A percentile compares a stretch with the other conserved stretches of the same genome.
Conservation (phyloP, 805 yeast species). For the Saccharomycopsis capsularis region DNA sequence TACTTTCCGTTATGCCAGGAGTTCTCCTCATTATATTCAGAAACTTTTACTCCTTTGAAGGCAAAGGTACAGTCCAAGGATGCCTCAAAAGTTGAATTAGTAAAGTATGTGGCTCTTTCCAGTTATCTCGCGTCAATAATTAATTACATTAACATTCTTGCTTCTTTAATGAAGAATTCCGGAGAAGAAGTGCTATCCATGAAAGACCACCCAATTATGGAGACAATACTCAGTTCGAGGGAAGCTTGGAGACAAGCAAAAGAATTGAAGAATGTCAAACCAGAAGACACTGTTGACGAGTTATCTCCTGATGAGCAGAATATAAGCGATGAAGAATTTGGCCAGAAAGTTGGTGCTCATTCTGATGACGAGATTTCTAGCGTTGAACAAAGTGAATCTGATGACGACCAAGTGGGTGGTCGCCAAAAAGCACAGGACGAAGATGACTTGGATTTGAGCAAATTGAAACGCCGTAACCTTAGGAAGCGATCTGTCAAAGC, state of each 20-base stretch:
- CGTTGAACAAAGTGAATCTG: slow-evolving; percentile 17
- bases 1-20: slow-evolving; percentile 72
- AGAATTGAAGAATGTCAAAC: slow-evolving; percentile 36
- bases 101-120: slow-evolving; percentile 64
- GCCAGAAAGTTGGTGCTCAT: no score
- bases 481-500: slow-evolving; percentile 31
- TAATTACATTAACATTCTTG: slow-evolving; percentile 70
- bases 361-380: slow-evolving; percentile 18
- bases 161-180: slow-evolving; percentile 50
- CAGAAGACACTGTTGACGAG: slow-evolving; percentile 24
- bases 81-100: slow-evolving; percentile 33
- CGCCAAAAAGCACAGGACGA: slow-evolving; percentile 26
- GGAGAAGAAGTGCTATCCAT: slow-evolving; percentile 43
- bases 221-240: slow-evolving; percentile 67
- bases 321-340: neutral
- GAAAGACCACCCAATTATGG: slow-evolving; percentile 90
- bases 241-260: slow-evolving; percentile 87
- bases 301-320: slow-evolving; percentile 25
- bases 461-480: slow-evolving; percentile 40
- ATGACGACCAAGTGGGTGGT: slow-evolving; percentile 23
- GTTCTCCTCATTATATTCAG: slow-evolving; percentile 30
- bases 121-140: slow-evolving; percentile 74
- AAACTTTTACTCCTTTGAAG: slow-evolving; percentile 16
- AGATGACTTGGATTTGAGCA: slow-evolving; percentile 36
- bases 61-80: slow-evolving; percentile 20